Conservation (phyloP, 192 early-diverging fungal genomes). For the Mortierella hygrophila region DNA sequence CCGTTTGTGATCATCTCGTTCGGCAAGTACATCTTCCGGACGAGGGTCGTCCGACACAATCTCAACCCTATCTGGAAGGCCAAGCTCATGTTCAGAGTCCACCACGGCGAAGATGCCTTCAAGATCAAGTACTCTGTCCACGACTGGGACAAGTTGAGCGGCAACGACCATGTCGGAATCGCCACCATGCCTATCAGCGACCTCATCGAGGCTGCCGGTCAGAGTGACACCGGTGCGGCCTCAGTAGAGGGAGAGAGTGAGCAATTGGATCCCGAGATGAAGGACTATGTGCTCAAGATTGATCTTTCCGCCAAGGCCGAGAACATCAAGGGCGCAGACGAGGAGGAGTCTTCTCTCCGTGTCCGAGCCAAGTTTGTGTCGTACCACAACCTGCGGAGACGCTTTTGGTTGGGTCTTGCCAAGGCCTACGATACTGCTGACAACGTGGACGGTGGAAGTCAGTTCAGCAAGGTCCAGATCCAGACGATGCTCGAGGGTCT, state of each 20-base stretch:
- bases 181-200: constrained; percentile 60
- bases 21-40: constrained; percentile 77
- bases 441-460: neutral
- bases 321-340: constrained; percentile 44
- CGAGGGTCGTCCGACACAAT: constrained; percentile 72
- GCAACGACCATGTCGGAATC: constrained; percentile 74
- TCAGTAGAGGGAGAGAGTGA: constrained; percentile 4
- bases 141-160: constrained; percentile 80
- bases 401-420: constrained; percentile 79
- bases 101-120: constrained; percentile 57
- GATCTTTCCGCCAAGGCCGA: constrained; percentile 27
- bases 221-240: constrained; percentile 2
- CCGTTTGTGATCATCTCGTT: constrained; percentile 85
- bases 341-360: constrained; percentile 60
- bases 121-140: constrained; percentile 72
- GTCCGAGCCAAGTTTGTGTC: constrained; percentile 77
- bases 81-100: constrained; percentile 73
- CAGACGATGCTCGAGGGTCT: constrained; percentile 80
- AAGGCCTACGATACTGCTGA: constrained; percentile 70
- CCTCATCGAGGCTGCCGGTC: constrained; percentile 62
- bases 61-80: constrained; percentile 84
- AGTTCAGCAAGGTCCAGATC: constrained; percentile 69
- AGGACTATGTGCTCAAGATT: constrained; percentile 53
- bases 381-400: constrained; percentile 69
- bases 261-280: constrained; percentile 59